Conservation (phyloP, 2,329 filamentous ascomycete genomes). For the Dissoconium aciculare region DNA sequence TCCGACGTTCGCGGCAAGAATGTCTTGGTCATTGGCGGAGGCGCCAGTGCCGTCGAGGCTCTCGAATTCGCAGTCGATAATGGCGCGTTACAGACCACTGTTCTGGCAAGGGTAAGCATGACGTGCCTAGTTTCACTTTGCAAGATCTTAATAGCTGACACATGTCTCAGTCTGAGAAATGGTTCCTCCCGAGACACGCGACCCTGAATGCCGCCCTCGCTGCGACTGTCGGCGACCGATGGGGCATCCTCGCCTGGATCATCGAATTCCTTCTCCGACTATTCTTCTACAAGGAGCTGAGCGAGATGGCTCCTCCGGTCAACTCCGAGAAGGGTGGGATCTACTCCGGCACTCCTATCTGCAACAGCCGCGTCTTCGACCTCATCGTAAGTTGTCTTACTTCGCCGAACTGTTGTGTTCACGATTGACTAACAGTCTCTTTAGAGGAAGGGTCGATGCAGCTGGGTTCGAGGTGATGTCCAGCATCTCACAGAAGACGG, state of each 20-base stretch:
- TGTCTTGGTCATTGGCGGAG: constrained; percentile 63
- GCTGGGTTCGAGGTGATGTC: constrained; percentile 72
- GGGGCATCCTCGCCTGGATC: constrained; percentile 63
- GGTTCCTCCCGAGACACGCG: constrained; percentile 48
- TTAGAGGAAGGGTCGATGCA: constrained; percentile 53
- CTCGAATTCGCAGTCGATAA: constrained; percentile 60
- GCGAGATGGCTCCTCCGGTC: constrained; percentile 52
- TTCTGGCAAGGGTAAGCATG: constrained; percentile 33
- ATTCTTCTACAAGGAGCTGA: constrained; percentile 69
- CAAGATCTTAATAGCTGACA: too few relatives aligned
- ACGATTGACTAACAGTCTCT: too few relatives aligned
- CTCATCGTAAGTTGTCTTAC: constrained; percentile 52
- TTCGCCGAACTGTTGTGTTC: too few relatives aligned
- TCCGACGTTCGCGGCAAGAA: constrained; percentile 60
- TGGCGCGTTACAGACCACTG: constrained; percentile 51
- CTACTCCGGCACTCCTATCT: constrained; percentile 56
- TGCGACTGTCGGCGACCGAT: constrained; percentile 55
- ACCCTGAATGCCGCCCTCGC: constrained; percentile 58
- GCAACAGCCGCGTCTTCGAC: constrained; percentile 8
- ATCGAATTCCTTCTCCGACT: constrained; percentile 59
- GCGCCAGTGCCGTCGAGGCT: constrained; percentile 69
- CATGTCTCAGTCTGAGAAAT: constrained; percentile 33
- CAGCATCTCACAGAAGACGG: constrained; percentile 47
- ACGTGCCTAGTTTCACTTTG: too few relatives aligned
- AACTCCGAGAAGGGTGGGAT: constrained; percentile 45